These are phyloP conservation scores for Cardiospermum halicacabum DNA, from an alignment of 345 rosid genomes.

Conservation along the genomic window DNA sequence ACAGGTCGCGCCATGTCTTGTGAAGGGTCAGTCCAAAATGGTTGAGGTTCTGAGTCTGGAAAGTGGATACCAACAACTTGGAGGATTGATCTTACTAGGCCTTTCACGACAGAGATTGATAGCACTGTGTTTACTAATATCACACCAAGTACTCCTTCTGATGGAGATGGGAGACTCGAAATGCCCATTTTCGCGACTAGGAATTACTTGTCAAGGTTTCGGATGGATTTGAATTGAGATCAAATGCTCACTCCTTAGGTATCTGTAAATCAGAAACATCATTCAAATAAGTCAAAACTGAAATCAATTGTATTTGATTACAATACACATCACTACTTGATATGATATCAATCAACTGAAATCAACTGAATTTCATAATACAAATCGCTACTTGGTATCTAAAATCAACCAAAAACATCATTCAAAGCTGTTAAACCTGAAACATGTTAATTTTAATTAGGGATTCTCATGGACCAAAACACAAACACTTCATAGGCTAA, in stretches of 20 bases:
- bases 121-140: constrained; percentile 81
- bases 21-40: constrained; percentile 24
- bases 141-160: constrained; percentile 79
- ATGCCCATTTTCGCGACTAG: constrained; percentile 61
- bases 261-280: constrained; percentile 14
- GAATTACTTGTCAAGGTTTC: not conserved
- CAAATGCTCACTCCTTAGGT: constrained; percentile 5
- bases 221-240: not conserved
- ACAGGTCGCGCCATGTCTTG: constrained; percentile 32
- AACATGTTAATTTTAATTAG: too few species aligned
- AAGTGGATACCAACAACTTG: constrained; percentile 55
- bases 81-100: constrained; percentile 61
- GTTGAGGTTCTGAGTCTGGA: constrained; percentile 29
- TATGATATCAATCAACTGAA: not conserved
- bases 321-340: too few species aligned
- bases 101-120: constrained; percentile 69
- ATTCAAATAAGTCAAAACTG: too few species aligned
- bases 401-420: too few species aligned
- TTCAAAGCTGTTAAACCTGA: too few species aligned
- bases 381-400: too few species aligned
- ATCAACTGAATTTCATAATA: too few species aligned
- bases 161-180: constrained; percentile 82
- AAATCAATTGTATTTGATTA: too few species aligned
- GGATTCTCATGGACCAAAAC: too few species aligned
- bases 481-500: not conserved